Evolutionary conservation across 345 rosid species (phyloP).

Genomic region (Syzygium jambos): DNA sequence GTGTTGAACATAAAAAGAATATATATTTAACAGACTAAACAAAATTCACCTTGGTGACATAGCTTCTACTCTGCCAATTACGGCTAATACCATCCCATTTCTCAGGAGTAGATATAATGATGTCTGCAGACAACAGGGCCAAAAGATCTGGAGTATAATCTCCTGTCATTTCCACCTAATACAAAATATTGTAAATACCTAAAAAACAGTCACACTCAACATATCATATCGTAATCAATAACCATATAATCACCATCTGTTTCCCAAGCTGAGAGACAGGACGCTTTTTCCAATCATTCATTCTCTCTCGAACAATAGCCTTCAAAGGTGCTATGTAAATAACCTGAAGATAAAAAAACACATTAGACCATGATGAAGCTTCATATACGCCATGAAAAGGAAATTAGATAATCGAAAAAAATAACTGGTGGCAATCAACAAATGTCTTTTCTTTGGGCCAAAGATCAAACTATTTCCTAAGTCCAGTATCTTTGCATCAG

Average conservation of each 20-base stretch:
- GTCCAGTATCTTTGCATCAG: neutral
- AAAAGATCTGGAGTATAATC: constrained; percentile 96
- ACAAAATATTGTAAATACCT: neutral
- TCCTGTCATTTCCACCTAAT: constrained; percentile 98
- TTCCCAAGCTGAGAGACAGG: constrained; percentile 87
- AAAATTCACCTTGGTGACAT: constrained; percentile 73
- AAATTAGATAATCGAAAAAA: neutral
- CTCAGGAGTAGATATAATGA: constrained; percentile 95
- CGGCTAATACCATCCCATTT: constrained; percentile 99
- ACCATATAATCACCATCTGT: constrained; percentile 48
- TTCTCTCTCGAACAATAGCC: constrained; percentile 97
- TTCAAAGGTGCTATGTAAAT: constrained; percentile 97
- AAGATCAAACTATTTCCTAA: neutral
- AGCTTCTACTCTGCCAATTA: constrained; percentile 95
- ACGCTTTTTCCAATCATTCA: constrained; percentile 89
- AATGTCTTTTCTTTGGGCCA: neutral
- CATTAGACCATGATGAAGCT: neutral
- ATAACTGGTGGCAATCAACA: neutral
- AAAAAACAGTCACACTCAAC: neutral
- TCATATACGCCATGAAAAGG: neutral
- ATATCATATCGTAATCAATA: neutral
- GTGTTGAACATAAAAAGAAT: neutral
- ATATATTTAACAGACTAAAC: neutral
- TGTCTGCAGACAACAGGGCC: constrained; percentile 97
- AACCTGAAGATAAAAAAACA: constrained; percentile 33